Percentiles rank a stretch among this genome's conserved stretches.
Evolutionary conservation across 2,329 filamentous ascomycete genomes (phyloP).

Genomic region (Hansfordia pulvinata): DNA sequence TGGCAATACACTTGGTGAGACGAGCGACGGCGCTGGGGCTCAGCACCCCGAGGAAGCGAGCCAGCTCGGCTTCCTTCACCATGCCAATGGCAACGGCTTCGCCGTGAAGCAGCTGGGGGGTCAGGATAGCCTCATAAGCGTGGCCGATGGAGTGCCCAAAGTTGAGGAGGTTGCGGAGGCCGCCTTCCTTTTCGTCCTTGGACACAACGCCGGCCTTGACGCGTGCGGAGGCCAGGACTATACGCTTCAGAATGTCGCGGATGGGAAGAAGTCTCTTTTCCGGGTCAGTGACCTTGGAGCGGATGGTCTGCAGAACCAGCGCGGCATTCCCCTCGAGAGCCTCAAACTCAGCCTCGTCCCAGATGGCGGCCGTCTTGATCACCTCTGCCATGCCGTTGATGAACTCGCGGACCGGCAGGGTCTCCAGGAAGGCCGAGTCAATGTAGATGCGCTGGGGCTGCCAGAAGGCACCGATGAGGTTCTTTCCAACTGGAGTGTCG

Average conservation of each 20-base stretch:
- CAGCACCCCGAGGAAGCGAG: slow-evolving; percentile 75
- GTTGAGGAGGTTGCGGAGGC: slow-evolving; percentile 86
- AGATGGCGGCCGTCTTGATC: slow-evolving; percentile 94
- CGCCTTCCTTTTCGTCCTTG: slow-evolving; percentile 85
- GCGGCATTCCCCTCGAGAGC: slow-evolving; percentile 71
- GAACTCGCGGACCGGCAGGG: slow-evolving; percentile 79
- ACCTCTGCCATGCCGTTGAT: slow-evolving; percentile 99
- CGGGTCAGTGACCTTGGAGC: slow-evolving; percentile 38
- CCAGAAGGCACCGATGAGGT: slow-evolving; percentile 92
- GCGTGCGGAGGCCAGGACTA: slow-evolving; percentile 80
- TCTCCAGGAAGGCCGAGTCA: slow-evolving; percentile 82
- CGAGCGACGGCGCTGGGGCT: slow-evolving; percentile 79
- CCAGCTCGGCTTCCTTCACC: slow-evolving; percentile 93
- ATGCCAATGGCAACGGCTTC: slow-evolving; percentile 96
- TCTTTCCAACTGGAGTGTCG: slow-evolving; percentile 91
- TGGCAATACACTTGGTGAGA: slow-evolving; percentile 84
- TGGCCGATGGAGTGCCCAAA: slow-evolving; percentile 98
- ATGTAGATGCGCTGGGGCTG: slow-evolving; percentile 91
- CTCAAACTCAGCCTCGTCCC: slow-evolving; percentile 78
- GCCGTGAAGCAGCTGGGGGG: slow-evolving; percentile 88
- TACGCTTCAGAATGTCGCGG: slow-evolving; percentile 54
- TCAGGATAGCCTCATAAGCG: slow-evolving; percentile 88
- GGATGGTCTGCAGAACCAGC: slow-evolving; percentile 60
- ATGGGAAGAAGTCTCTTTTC: slow-evolving; percentile 56
- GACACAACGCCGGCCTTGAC: slow-evolving; percentile 94